Conservation (phyloP, 805 yeast species). For the Candida pseudoglaebosa region DNA sequence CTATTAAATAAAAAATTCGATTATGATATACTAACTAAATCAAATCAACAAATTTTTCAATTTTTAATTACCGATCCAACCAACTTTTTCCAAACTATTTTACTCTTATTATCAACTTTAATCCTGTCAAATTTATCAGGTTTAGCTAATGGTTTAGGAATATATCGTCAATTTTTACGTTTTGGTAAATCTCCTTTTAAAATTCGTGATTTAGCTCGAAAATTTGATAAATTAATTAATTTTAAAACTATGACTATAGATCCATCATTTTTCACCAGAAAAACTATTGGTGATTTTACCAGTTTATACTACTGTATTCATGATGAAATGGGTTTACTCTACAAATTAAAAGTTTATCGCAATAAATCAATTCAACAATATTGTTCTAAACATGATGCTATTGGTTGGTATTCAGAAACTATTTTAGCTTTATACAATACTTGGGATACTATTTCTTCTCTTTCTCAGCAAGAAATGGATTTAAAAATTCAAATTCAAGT, state of each 20-base stretch:
- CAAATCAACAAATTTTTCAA: conserved; percentile 26
- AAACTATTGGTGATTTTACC: conserved; percentile 47
- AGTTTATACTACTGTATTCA: conserved; percentile 60
- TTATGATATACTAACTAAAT: conserved; percentile 29
- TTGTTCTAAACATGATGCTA: conserved; percentile 55
- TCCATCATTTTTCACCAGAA: conserved; percentile 33
- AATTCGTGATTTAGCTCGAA: conserved; percentile 32
- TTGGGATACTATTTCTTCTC: conserved; percentile 37
- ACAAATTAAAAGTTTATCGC: conserved; percentile 47
- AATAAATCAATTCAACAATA: conserved; percentile 32
- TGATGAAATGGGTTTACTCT: conserved; percentile 60
- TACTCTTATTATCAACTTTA: conserved; percentile 35
- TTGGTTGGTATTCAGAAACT: conserved; percentile 69
- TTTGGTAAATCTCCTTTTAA: conserved; percentile 70
- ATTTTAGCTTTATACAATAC: conserved; percentile 53
- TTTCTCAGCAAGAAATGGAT: conserved; percentile 48
- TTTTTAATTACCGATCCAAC: conserved; percentile 35
- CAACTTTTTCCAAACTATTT: conserved; percentile 31
- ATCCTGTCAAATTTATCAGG: conserved; percentile 40
- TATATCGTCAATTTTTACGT: conserved; percentile 64
- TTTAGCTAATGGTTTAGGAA: conserved; percentile 44
- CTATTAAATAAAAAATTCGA: conserved; percentile 33
- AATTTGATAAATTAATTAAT: conserved; percentile 16
- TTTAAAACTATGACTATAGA: conserved; percentile 14
- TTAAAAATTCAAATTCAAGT: conserved; percentile 58